Evolutionary conservation across 331 rosid genomes (phyloP).

Genomic region (Malus hybrid): DNA sequence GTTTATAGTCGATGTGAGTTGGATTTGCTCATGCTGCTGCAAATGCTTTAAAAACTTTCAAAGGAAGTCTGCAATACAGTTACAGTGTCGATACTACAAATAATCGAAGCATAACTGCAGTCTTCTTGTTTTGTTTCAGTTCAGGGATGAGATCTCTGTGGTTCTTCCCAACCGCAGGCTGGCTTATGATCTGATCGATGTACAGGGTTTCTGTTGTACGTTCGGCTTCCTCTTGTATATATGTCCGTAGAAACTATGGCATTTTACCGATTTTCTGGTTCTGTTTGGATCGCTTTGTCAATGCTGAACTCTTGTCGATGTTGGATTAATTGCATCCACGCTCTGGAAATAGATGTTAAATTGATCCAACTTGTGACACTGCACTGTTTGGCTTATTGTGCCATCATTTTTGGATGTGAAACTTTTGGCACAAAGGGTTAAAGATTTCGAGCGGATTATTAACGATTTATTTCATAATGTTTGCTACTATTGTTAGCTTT

Average conservation of each 20-base stretch:
- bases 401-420: neutral
- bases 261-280: neutral
- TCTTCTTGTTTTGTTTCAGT: neutral
- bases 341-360: too few species aligned
- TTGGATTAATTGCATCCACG: too few species aligned
- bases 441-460: neutral
- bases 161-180: conserved; percentile 1
- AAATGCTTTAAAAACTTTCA: too few species aligned
- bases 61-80: too few species aligned
- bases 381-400: too few species aligned
- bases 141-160: neutral
- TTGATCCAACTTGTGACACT: too few species aligned
- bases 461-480: neutral
- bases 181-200: neutral
- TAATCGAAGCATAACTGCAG: conserved; percentile 3
- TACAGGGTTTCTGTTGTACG: conserved; percentile 5
- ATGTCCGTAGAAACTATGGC: neutral
- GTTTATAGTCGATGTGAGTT: too few species aligned
- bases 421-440: neutral
- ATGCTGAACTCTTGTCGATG: neutral
- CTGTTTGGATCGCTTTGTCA: neutral
- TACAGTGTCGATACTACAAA: neutral
- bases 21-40: too few species aligned
- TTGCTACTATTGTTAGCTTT: too few species aligned
- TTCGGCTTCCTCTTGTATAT: neutral